Evolutionary conservation across 1,139 yeast species (phyloP).

Genomic region (Suhomyces atakaporum): DNA sequence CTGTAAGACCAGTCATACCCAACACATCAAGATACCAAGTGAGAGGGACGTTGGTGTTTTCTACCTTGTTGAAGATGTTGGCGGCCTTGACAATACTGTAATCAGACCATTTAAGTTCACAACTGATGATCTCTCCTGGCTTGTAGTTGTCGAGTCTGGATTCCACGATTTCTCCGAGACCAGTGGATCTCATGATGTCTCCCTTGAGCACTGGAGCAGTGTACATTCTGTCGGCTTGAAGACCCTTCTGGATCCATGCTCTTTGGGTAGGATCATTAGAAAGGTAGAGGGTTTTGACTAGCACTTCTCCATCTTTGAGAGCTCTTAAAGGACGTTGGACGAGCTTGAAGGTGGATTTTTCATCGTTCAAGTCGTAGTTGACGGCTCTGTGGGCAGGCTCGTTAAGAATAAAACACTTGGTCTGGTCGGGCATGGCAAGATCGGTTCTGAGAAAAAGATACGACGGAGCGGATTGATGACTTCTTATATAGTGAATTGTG

Average conservation of each 20-base stretch:
- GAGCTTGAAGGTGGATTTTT: conserved; percentile 36
- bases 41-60: conserved; percentile 14
- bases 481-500: no score
- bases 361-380: conserved; percentile 11
- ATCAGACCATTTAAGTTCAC: conserved; percentile 18
- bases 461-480: no score
- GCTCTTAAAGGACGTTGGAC: conserved; percentile 18
- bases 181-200: conserved; percentile 51
- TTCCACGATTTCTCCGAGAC: conserved; percentile 22
- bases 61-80: conserved; percentile 14
- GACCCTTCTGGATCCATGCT: conserved; percentile 54
- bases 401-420: conserved; percentile 18
- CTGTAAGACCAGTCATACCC: conserved; percentile 35
- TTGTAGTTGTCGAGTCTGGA: conserved; percentile 12
- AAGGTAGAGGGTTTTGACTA: conserved; percentile 49
- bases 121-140: conserved; percentile 15
- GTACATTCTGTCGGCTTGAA: conserved; percentile 46
- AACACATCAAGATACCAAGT: conserved; percentile 47
- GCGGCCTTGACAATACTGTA: conserved; percentile 12
- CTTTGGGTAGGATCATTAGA: conserved; percentile 72
- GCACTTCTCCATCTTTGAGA: conserved; percentile 45
- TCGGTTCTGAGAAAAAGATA: background rate
- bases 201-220: conserved; percentile 49
- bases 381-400: conserved; percentile 20
- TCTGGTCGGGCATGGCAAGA: conserved; percentile 9